Percentiles rank a stretch among this genome's conserved stretches.
Evolutionary conservation across 1,284 basidiomycete genomes (phyloP).

Genomic region (Ganoderma lingzhi): DNA sequence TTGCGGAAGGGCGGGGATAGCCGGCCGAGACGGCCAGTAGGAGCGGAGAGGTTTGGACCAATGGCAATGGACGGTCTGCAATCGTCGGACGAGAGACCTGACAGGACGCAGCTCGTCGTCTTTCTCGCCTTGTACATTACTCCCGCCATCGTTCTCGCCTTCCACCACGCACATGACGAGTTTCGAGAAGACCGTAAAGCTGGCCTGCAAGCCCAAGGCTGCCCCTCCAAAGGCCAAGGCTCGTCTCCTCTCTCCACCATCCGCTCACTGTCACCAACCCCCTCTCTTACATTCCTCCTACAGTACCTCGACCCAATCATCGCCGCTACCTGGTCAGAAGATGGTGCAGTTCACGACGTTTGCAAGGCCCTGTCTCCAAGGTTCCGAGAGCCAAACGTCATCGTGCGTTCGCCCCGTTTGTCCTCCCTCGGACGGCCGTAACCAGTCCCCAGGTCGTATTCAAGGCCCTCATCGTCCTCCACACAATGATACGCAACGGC

Average conservation of each 20-base stretch:
- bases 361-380: conserved; percentile 86
- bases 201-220: conserved; percentile 94
- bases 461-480: conserved; percentile 95
- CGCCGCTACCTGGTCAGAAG: conserved; percentile 92
- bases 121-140: conserved; percentile 28
- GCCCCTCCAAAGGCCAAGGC: conserved; percentile 95
- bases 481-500: conserved; percentile 95
- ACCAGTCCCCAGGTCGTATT: conserved; percentile 79
- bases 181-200: conserved; percentile 89
- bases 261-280: conserved; percentile 18
- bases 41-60: background rate
- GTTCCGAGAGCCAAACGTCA: conserved; percentile 89
- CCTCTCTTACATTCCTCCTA: conserved; percentile 14
- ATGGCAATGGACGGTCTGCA: background rate
- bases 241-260: conserved; percentile 22
- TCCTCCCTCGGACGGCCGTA: conserved; percentile 11
- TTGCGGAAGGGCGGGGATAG: background rate
- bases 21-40: conserved; percentile 12
- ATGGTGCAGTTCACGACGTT: conserved; percentile 92
- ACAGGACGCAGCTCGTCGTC: conserved; percentile 20
- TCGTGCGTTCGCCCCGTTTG: conserved; percentile 61
- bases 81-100: conserved; percentile 5
- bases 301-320: conserved; percentile 93
- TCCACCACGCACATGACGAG: conserved; percentile 62
- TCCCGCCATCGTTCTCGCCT: conserved; percentile 18